Evolutionary conservation across 176 grass and related monocot genomes (phyloP), one percentile per base, ranked within the genome.

Genomic region (Oryza rufipogon): DNA sequence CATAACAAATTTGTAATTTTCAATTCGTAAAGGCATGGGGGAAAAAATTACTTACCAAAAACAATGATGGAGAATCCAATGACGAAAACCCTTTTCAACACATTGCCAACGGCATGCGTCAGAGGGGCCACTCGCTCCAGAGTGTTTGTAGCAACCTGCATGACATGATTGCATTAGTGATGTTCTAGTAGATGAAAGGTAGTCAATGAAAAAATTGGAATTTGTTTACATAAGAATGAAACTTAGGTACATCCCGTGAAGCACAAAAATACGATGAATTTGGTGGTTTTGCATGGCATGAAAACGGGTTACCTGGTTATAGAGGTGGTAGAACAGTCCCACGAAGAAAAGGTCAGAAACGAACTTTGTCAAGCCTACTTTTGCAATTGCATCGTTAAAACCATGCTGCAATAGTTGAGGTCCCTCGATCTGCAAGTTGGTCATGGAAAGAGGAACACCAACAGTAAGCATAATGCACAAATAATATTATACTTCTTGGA

Each of bases 81-180:
- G 66, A 99, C 96, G 61, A 99, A 99, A 12, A 99, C 96, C 90
- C 96, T 94, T 91, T 99, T 99, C 85, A 99, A 88, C 75, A 99
- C 96, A 89, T 99, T 99, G 63, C 96, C 96, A 23, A 99, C 96
- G 22, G 96, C 96, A 79, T 99, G 96, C 28, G 96, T 99, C 51
- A 99, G 90, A 83, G 96, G 96, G 69, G 96, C 91, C 70, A 99
- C 96, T 60, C 96, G 83, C 75, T 99, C 96, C 90, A 99, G 88
- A 83, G 96, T 99, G 79, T 99, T 99, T 60, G 91, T 96, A 69
- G 96, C 96, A 77, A 99, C 13, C 96, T 99, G 86, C 52, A 85
- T 87, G 81, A 26, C 46, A 78, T 49, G 54, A 68, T 70, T 34
- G n/a, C 61, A 67, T 86, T 79, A 80, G 32, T 51, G n/a, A 69